phyloP scores from a whole-genome alignment of 2,329 filamentous ascomycete genomes.

The Colletotrichum sp. region DNA sequence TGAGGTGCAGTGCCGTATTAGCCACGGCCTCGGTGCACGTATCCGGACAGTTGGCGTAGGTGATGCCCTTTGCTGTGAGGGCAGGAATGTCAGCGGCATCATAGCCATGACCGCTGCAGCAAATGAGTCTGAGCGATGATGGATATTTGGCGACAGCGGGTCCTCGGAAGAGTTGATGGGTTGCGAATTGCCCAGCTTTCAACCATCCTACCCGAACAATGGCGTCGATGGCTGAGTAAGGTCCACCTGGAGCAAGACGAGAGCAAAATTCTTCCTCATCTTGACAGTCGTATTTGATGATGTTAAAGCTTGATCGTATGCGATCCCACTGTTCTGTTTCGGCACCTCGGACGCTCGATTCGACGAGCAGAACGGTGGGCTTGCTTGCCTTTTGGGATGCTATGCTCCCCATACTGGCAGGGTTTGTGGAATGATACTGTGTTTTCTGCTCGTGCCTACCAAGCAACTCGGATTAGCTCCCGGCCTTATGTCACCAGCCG shows the following conservation, averaged over 20 bases:
- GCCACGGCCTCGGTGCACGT: neutral
- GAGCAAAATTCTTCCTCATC: neutral
- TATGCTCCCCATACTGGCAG: neutral
- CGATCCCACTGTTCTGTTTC: neutral
- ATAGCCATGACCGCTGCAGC: neutral
- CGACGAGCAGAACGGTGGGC: neutral
- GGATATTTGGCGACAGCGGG: neutral
- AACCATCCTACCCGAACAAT: neutral
- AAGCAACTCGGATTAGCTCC: neutral
- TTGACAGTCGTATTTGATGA: neutral
- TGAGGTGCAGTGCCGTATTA: neutral
- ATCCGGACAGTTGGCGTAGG: neutral
- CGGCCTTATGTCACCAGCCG: neutral
- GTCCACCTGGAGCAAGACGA: neutral
- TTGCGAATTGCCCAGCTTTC: neutral
- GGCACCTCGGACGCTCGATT: neutral
- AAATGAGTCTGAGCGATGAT: neutral
- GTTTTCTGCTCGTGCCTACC: accelerated
- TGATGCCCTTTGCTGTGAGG: neutral
- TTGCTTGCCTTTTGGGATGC: neutral
- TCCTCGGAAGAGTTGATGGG: neutral
- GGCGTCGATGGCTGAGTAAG: neutral
- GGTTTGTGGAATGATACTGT: accelerated
- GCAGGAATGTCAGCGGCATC: neutral
- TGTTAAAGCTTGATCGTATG: neutral